Base-by-base conservation (phyloP, 345 rosid species). In the Camelina laxa region DNA sequence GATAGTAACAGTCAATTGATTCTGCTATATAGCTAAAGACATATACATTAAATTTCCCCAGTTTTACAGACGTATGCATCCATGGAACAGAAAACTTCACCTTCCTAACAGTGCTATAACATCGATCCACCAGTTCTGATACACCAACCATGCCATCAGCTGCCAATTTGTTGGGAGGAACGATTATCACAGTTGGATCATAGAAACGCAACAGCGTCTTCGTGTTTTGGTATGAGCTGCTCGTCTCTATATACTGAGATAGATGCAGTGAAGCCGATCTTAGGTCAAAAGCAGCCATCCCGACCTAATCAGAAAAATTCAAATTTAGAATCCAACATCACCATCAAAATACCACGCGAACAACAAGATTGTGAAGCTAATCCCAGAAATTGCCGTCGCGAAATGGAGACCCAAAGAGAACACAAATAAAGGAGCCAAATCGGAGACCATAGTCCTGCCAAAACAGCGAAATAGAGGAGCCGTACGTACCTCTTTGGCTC, bases 91-190 rank as follows among this genome's bases (percentile, higher is more conserved):
- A 49, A 60, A 62, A 13, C 6, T n/a, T 65, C 67, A 91, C 97
- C 97, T 95, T 95, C 85, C 84, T 92, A 56, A 84, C 83, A n/a
- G 85, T 74, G 77, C 85, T 78, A 47, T 87, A 87, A 81, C 81
- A 85, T 48, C 84, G 82, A 42, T 90, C 91, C 39, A 89, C 93
- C 45, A 95, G 82, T 65, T 92, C 93, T 5, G 96, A 92, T 45
- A 94, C 87, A 59, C 99, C 99, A 72, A 87, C 93, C 96, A 87
- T 90, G 64, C 96, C 91, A 33, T 90, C 99, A 75, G 97, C 87
- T 9, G 94, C 91, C 30, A 85, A 63, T 82, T 86, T 94, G 79
- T 86, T 86, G 6, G 97, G 97, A 78, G 92, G 91, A 80, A 90
- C 88, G 39, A 94, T 83, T 62, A 91, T 84, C 81, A 80, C 93